Conservation (phyloP, 257 asterid species). For the Ocimum tenuiflorum region DNA sequence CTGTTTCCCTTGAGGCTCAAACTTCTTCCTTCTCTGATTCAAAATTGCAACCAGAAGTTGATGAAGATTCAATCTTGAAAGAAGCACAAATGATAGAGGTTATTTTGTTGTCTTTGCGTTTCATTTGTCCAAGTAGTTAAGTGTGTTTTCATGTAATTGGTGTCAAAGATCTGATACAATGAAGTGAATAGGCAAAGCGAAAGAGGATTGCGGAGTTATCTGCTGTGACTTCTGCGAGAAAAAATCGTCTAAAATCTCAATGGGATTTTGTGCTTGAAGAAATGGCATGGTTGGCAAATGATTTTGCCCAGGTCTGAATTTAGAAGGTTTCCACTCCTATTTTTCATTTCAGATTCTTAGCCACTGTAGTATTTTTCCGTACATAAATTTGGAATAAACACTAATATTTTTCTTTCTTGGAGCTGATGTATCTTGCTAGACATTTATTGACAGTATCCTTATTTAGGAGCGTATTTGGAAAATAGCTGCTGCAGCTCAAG, state of each 20-base stretch:
- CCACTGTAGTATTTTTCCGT: background rate
- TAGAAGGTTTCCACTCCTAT: background rate
- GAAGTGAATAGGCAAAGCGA: conserved; percentile 68
- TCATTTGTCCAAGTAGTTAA: conserved; percentile 16
- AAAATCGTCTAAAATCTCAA: conserved; percentile 49
- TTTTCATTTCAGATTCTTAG: conserved; percentile 9
- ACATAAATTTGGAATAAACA: background rate
- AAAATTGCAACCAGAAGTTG: conserved; percentile 36
- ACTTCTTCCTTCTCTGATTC: conserved; percentile 30
- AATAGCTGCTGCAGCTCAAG: conserved; percentile 60
- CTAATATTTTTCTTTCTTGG: background rate
- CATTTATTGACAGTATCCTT: conserved; percentile 12
- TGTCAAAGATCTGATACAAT: conserved; percentile 35
- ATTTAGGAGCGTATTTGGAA: conserved; percentile 91
- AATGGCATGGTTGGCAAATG: conserved; percentile 97
- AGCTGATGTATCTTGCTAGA: background rate
- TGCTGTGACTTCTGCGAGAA: conserved; percentile 30
- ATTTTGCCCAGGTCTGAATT: conserved; percentile 83
- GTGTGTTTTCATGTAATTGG: conserved; percentile 13
- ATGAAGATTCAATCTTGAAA: conserved; percentile 75
- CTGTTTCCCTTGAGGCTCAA: conserved; percentile 33
- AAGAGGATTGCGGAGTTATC: conserved; percentile 67
- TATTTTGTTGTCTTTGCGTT: conserved; percentile 20
- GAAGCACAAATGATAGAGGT: conserved; percentile 90
- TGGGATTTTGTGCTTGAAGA: conserved; percentile 97